A percentile compares a stretch with the other conserved stretches of the same genome.
Evolutionary conservation across 805 yeast species (phyloP).

Genomic region (Cyberlindnera lachancei): DNA sequence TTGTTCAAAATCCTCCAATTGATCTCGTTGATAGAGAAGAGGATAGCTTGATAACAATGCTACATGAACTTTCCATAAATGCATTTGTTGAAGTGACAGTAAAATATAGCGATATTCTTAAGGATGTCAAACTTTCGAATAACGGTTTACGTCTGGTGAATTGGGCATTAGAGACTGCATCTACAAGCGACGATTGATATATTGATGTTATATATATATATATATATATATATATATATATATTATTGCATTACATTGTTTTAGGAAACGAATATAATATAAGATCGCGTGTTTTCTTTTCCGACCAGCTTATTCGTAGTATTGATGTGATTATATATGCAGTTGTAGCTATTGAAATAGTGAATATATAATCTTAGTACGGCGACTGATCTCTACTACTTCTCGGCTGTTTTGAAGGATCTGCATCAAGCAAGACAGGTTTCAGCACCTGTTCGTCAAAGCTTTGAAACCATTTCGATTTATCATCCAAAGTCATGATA

Average conservation of each 20-base stretch:
- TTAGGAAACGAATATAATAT: no score
- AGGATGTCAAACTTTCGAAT: conserved; percentile 55
- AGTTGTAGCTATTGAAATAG: background rate
- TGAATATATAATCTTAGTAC: background rate
- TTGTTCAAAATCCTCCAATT: conserved; percentile 29
- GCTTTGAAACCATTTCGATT: conserved; percentile 84
- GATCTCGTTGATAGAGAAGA: conserved; percentile 16
- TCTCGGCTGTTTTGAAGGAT: conserved; percentile 13
- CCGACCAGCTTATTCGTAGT: no score
- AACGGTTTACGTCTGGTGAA: conserved; percentile 62
- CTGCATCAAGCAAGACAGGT: conserved; percentile 74
- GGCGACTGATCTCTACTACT: conserved; percentile 12
- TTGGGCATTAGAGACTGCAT: conserved; percentile 62
- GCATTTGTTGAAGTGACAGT: conserved; percentile 61
- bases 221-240: no score
- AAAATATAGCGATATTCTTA: conserved; percentile 53
- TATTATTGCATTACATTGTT: no score
- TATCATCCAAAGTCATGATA: conserved; percentile 52
- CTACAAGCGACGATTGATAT: conserved; percentile 31
- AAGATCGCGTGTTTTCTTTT: no score
- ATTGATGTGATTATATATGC: no score
- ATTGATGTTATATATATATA: background rate
- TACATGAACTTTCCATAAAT: conserved; percentile 58
- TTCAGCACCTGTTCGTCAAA: conserved; percentile 92
- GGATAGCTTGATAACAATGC: conserved; percentile 40